Evolutionary conservation across 139 green algal species (phyloP).

Genomic region (Astrephomene gubernaculifera): DNA sequence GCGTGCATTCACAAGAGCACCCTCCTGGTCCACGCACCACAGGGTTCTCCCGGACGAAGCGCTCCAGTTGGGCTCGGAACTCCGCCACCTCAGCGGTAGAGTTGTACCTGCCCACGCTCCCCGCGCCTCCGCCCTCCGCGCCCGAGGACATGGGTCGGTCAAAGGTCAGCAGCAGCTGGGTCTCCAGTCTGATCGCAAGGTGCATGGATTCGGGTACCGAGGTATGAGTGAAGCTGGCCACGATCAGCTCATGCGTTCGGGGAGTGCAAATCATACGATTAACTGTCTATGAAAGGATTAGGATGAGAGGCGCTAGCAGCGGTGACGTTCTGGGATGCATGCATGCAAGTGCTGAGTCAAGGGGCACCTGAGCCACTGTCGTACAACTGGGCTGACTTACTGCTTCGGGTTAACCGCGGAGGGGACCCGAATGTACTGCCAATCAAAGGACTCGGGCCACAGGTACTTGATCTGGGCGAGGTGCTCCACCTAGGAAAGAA

Average conservation of each 20-base stretch:
- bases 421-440: conserved; percentile 57
- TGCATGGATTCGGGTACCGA: too few species aligned
- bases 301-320: too few species aligned
- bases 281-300: too few species aligned
- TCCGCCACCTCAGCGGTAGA: neutral
- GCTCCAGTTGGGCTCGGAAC: neutral
- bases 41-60: neutral
- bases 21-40: neutral
- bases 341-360: too few species aligned
- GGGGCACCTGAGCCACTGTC: too few species aligned
- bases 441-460: conserved; percentile 59
- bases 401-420: neutral
- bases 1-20: too few species aligned
- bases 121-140: neutral
- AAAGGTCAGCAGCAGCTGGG: conserved; percentile 43
- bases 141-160: conserved; percentile 20
- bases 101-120: conserved; percentile 22
- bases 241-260: too few species aligned
- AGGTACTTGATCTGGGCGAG: conserved; percentile 68
- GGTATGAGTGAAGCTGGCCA: too few species aligned
- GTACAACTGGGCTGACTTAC: too few species aligned
- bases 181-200: conserved; percentile 28
- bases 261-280: too few species aligned
- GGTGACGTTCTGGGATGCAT: too few species aligned
- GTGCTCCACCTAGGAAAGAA: conserved; percentile 51